These are phyloP conservation scores for Hortiboletus rubellus DNA, from an alignment of 1,284 basidiomycete species.

Conservation along the genomic window DNA sequence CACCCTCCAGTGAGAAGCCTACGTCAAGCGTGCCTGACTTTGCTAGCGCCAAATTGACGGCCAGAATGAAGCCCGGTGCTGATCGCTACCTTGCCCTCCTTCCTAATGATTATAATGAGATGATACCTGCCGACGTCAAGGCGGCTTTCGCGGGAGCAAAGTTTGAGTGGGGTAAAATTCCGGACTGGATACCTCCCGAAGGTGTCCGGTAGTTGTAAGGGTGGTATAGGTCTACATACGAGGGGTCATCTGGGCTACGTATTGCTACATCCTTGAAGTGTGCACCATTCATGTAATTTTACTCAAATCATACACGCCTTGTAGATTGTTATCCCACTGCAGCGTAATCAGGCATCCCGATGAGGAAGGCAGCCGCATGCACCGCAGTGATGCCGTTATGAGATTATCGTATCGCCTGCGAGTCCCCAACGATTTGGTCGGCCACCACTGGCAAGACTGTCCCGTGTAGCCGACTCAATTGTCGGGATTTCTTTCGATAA, in stretches of 20 bases:
- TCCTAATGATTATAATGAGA: slow-evolving; percentile 56
- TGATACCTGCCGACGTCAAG: slow-evolving; percentile 52
- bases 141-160: slow-evolving; percentile 59
- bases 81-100: slow-evolving; percentile 59
- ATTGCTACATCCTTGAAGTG: background rate
- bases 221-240: background rate
- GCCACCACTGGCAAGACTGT: background rate
- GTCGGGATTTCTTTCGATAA: slow-evolving; percentile 11
- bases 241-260: background rate
- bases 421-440: slow-evolving; percentile 7
- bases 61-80: slow-evolving; percentile 42
- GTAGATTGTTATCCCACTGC: background rate
- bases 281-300: slow-evolving; percentile 9
- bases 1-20: slow-evolving; percentile 26
- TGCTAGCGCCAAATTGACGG: slow-evolving; percentile 39
- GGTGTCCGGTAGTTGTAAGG: slow-evolving; percentile 47
- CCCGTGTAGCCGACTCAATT: slow-evolving; percentile 23
- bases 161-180: slow-evolving; percentile 76
- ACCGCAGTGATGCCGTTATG: background rate
- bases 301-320: background rate
- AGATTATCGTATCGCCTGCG: slow-evolving; percentile 15
- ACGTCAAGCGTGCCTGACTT: slow-evolving; percentile 46
- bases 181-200: slow-evolving; percentile 76
- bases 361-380: slow-evolving; percentile 11
- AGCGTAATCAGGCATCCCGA: slow-evolving; percentile 2